A percentile compares a stretch with the other conserved stretches of the same genome.
Evolutionary conservation across 2,329 filamentous ascomycete species (phyloP).

Genomic region (Aspergillus proliferans): DNA sequence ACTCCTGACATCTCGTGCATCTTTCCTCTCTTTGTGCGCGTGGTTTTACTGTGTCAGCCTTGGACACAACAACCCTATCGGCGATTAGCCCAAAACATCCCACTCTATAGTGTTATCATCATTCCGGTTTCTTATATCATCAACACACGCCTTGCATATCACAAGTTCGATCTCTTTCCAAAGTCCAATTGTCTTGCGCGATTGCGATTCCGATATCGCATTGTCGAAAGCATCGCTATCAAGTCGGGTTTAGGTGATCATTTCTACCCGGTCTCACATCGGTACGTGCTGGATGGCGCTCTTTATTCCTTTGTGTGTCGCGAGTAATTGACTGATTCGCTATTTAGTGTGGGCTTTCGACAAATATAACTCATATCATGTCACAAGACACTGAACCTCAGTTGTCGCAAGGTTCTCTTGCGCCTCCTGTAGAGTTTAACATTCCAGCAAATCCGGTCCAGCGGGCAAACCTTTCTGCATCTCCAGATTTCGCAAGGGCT

Average conservation of each 20-base stretch:
- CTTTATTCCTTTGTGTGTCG: too few species aligned
- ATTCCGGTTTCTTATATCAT: slow-evolving; percentile 1
- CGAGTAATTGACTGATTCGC: slow-evolving; percentile 1
- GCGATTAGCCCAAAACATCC: slow-evolving; percentile 16
- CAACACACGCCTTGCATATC: slow-evolving; percentile 1
- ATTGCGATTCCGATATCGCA: background rate
- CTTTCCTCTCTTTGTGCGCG: background rate
- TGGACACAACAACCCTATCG: slow-evolving; percentile 17
- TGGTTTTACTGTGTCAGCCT: background rate
- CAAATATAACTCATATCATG: slow-evolving; percentile 19
- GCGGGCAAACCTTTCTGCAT: slow-evolving; percentile 29
- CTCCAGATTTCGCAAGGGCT: slow-evolving; percentile 27
- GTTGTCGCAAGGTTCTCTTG: slow-evolving; percentile 29
- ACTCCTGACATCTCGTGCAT: background rate
- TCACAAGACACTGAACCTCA: slow-evolving; percentile 23
- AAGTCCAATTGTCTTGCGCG: too few species aligned
- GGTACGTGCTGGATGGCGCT: too few species aligned
- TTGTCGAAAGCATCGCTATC: too few species aligned
- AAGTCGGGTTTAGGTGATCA: background rate
- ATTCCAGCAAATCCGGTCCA: slow-evolving; percentile 30
- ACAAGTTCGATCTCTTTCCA: too few species aligned
- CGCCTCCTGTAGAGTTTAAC: slow-evolving; percentile 33
- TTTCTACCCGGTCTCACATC: too few species aligned
- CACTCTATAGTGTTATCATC: background rate
- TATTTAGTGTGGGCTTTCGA: background rate